phyloP scores from a whole-genome alignment of 108 stramenopile species.

The Schizochytrium sp. region DNA sequence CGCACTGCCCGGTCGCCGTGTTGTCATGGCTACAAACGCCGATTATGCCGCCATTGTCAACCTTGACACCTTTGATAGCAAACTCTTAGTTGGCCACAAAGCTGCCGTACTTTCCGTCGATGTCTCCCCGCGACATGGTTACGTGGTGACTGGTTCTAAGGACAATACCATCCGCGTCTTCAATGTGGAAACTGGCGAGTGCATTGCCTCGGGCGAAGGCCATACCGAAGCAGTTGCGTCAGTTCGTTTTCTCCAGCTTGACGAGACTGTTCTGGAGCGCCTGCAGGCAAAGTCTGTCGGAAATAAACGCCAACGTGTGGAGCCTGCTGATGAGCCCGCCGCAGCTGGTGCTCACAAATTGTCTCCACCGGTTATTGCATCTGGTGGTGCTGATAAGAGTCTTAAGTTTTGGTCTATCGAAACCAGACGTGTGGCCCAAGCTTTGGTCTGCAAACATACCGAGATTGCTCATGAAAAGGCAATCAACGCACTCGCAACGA shows the following conservation, averaged over 20 bases:
- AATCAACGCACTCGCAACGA: constrained; percentile 91
- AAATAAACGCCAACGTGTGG: background rate
- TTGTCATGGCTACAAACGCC: constrained; percentile 55
- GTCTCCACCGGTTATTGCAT: constrained; percentile 79
- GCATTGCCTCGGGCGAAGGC: constrained; percentile 82
- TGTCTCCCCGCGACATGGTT: constrained; percentile 87
- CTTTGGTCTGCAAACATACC: constrained; percentile 63
- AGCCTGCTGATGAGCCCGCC: background rate
- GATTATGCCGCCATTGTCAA: background rate
- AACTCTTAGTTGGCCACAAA: constrained; percentile 87
- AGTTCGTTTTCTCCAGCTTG: background rate
- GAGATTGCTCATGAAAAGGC: constrained; percentile 82
- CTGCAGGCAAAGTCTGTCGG: constrained; percentile 38
- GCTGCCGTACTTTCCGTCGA: constrained; percentile 91
- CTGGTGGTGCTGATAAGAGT: constrained; percentile 89
- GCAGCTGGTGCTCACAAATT: constrained; percentile 52
- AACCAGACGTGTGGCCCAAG: background rate
- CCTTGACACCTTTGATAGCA: constrained; percentile 54
- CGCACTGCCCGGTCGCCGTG: background rate
- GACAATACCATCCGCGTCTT: constrained; percentile 89
- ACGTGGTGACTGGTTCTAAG: constrained; percentile 89
- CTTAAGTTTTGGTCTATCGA: constrained; percentile 91
- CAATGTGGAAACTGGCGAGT: constrained; percentile 73
- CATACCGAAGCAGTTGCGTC: constrained; percentile 85
- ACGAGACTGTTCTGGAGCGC: background rate